Base-by-base conservation (phyloP, 164 flowering plant genomes). In the Liriodendron chinense region DNA sequence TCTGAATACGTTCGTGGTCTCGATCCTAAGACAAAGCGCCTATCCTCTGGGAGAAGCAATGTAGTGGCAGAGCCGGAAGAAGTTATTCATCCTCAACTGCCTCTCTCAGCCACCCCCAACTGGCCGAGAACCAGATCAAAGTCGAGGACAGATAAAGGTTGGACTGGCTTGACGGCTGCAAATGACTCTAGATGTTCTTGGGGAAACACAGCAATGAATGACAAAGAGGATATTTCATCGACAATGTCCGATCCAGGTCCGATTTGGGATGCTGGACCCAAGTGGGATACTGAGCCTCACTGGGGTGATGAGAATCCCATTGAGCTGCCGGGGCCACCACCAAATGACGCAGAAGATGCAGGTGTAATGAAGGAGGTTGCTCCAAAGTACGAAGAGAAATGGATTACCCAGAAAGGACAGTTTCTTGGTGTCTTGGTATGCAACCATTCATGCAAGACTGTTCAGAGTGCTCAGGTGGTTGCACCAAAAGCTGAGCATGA, bases 221-320 rank as follows among this genome's bases (percentile, higher is more conserved):
- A 96, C 80, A 94, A 85, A 82, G 99, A 96, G 72, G 98, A 96
- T 81, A 96, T 91, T 53, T 96, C 99, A 49, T 96, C 99, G 53
- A 96, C 99, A 76, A 78, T 94, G 84, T 96, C 99, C 18, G 98
- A 96, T 85, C 99, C 98, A 8, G 97, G 98, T 74, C 99, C 99
- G 14, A 90, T 92, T 34, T 96, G 99, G 99, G 99, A 96, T 84
- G 83, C 94, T 23, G 99, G 92, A 82, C 99, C 99, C 63, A 92
- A 89, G 84, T 96, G 98, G 98, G 99, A 96, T 26, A 47, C 87
- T 47, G 98, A 94, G 74, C 86, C 89, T 70, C 84, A 83, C 66
- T 96, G 97, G 98, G 69, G 23, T 13, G 74, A 63, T 24, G 78
- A 76, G 61, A 91, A 92, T 59, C 92, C 90, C n/a, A 88, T 96